Percentiles rank a stretch among this genome's conserved stretches.
Evolutionary conservation across 192 early-diverging fungal genomes (phyloP).

Genomic region (Diversispora eburnea): DNA sequence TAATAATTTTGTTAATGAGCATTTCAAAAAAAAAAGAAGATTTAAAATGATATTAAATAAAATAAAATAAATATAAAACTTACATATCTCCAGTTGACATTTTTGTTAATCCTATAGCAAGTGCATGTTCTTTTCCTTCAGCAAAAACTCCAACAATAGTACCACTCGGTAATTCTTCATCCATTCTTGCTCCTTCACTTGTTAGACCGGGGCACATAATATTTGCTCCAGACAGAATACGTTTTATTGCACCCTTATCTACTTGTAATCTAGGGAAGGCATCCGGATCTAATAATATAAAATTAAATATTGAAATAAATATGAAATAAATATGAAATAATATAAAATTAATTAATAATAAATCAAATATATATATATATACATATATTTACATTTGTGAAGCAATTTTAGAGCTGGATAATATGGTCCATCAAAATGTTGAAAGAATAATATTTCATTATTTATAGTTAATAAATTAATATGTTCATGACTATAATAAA

Average conservation of each 20-base stretch:
- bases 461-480: conserved; percentile 81
- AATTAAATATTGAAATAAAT: conserved; percentile 4
- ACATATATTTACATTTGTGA: conserved; percentile 72
- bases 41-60: not conserved
- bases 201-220: conserved; percentile 99
- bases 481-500: conserved; percentile 70
- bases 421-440: conserved; percentile 91
- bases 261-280: conserved; percentile 89
- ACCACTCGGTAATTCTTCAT: conserved; percentile 65
- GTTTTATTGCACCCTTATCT: conserved; percentile 97
- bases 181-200: conserved; percentile 83
- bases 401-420: conserved; percentile 82
- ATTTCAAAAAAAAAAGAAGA: conserved; percentile 20
- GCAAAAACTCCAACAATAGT: conserved; percentile 84
- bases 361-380: not conserved
- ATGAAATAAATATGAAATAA: not conserved
- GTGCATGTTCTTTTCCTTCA: conserved; percentile 94
- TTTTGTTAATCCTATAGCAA: conserved; percentile 83
- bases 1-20: conserved; percentile 9
- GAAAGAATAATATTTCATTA: conserved; percentile 86
- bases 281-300: conserved; percentile 64
- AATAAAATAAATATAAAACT: conserved; percentile 31
- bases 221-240: conserved; percentile 92
- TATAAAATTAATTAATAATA: not conserved
- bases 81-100: conserved; percentile 91